Base-by-base conservation (phyloP, 345 rosid species). In the Melaleuca quinquenervia region DNA sequence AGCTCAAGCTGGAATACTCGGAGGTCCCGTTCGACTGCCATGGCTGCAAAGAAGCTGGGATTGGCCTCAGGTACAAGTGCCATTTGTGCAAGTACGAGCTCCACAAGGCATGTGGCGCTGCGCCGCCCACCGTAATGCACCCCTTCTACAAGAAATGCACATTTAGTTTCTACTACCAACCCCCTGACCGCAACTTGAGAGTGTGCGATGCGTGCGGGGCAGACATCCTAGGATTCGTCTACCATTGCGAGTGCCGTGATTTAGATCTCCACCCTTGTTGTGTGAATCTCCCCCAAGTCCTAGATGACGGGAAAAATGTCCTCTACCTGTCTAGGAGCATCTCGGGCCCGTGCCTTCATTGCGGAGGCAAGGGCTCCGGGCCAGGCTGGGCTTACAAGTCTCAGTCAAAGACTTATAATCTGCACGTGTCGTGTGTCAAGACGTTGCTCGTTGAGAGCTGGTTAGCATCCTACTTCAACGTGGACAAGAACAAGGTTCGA, bases 211-310 rank as follows among this genome's bases (percentile, higher is more conserved):
- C 88, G 0, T 92, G 92, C 13, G 52, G 90, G 52, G 86, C 88
- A 2, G 90, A 89, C 18, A 89, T 91, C 50, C 50, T 52, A 1
- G 94, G 93, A 3, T 90, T 91, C 44, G 88, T 91, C 29, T 91
- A 91, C 89, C 92, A 92, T 74, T 91, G 92, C 85, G 60, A 48
- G 8, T 54, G 87, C 22, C 91, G 93, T 14, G 94, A 86, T 24
- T 89, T 92, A 15, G 92, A 92, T 82, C 88, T 91, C 36, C 94
- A 92, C 52, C 94, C 94, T 45, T 89, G 92, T 26, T 92, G 94
- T 55, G 91, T 91, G 15, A 85, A 56, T 50, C 92, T 92, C 20
- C 92, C 92, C 1, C 89, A 84, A 50, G 91, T 89, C 45, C 62
- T 90, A 6, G 90, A 89, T 12, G 92, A 91, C 41, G 82, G 88